Percentiles rank a stretch among this genome's conserved stretches.
These are phyloP conservation scores for Ogataea polymorpha DNA, from an alignment of 805 yeast species.

Conservation along the genomic window DNA sequence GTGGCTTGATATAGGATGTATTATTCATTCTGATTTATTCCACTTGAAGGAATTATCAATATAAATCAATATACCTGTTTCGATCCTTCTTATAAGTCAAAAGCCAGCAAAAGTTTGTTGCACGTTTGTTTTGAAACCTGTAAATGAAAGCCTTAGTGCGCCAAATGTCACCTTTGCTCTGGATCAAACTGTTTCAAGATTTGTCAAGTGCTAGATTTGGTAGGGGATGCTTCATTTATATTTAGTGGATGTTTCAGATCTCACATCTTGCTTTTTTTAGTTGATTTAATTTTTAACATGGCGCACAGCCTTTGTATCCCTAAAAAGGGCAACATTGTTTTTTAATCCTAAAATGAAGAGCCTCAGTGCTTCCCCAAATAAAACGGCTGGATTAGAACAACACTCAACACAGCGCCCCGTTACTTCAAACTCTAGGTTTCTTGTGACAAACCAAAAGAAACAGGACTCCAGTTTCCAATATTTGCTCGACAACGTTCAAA, in stretches of 20 bases:
- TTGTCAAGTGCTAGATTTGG: not conserved
- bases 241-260: conserved; percentile 12
- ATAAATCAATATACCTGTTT: conserved; percentile 1
- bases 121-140: conserved; percentile 8
- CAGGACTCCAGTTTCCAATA: conserved; percentile 22
- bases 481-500: conserved; percentile 15
- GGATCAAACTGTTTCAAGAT: conserved; percentile 3
- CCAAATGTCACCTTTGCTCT: not conserved
- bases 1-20: conserved; percentile 12
- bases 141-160: not conserved
- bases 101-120: conserved; percentile 1
- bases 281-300: conserved; percentile 17
- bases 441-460: conserved; percentile 11
- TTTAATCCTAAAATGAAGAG: conserved; percentile 8
- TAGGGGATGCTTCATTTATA: not conserved
- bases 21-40: conserved; percentile 10
- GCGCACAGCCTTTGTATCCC: conserved; percentile 11
- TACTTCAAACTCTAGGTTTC: conserved; percentile 9
- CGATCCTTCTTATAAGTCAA: conserved; percentile 3
- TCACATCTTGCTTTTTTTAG: conserved; percentile 5
- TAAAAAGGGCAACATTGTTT: conserved; percentile 1
- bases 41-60: not conserved
- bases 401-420: conserved; percentile 2
- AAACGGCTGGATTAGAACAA: conserved; percentile 4
- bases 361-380: conserved; percentile 12